Percentiles rank a stretch among this genome's conserved stretches.
Evolutionary conservation across 2,329 filamentous ascomycete species (phyloP).

Genomic region (Bretziella fagacearum): DNA sequence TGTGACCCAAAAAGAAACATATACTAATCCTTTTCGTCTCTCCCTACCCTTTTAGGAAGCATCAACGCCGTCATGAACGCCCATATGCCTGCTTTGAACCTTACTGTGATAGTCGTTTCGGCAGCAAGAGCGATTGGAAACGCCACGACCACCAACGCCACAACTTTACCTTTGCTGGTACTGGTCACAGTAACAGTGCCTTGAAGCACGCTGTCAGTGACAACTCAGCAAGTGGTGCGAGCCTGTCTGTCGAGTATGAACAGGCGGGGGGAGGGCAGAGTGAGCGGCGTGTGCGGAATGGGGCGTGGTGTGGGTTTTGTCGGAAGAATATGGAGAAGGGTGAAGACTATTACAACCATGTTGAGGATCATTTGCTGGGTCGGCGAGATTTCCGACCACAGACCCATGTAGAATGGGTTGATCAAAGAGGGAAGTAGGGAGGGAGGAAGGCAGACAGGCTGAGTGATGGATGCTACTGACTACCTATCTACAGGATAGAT

Average conservation of each 20-base stretch:
- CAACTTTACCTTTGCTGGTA: neutral
- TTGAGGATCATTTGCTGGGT: neutral
- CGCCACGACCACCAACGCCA: slow-evolving; percentile 75
- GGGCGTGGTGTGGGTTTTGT: neutral
- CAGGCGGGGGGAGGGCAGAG: too few species aligned
- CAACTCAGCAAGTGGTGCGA: too few species aligned
- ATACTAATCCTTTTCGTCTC: too few species aligned
- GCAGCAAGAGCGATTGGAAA: slow-evolving; percentile 92
- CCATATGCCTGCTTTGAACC: slow-evolving; percentile 69
- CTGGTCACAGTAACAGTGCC: neutral
- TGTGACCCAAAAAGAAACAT: too few species aligned
- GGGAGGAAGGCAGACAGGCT: too few species aligned
- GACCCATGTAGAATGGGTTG: neutral
- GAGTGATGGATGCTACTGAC: too few species aligned
- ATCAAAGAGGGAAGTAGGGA: too few species aligned
- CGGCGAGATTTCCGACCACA: neutral
- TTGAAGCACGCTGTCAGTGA: neutral
- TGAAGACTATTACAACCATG: neutral
- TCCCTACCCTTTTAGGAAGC: too few species aligned
- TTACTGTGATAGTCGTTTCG: slow-evolving; percentile 55
- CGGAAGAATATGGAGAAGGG: neutral
- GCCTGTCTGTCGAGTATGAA: too few species aligned
- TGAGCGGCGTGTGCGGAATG: neutral
- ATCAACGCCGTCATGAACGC: slow-evolving; percentile 21
- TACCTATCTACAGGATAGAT: too few species aligned